Percentiles rank a stretch among this genome's conserved stretches.
These are phyloP conservation scores for Trichoderma orchidacearum DNA, from an alignment of 495 filamentous ascomycete genomes.

Conservation along the genomic window DNA sequence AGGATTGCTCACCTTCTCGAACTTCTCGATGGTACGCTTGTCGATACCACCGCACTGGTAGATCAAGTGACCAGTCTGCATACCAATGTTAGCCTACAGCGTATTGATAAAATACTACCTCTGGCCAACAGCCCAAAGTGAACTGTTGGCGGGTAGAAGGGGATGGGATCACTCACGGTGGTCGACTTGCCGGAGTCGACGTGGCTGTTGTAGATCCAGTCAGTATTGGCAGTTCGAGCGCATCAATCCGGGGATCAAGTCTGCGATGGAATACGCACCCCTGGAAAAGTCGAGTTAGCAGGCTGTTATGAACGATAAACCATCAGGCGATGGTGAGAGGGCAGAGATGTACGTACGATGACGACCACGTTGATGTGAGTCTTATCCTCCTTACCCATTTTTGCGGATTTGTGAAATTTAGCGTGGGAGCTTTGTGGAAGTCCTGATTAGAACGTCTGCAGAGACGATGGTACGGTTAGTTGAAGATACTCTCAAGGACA, in stretches of 20 bases:
- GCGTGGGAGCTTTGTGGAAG: constrained; percentile 4
- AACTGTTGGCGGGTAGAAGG: constrained; percentile 31
- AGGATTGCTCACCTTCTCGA: constrained; percentile 65
- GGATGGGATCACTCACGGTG: constrained; percentile 38
- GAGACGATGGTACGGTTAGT: not conserved
- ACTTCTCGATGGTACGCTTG: constrained; percentile 99
- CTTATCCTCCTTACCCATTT: constrained; percentile 61
- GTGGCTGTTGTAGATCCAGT: constrained; percentile 43
- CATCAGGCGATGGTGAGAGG: not conserved
- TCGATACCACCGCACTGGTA: constrained; percentile 99
- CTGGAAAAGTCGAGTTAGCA: not conserved
- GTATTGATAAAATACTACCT: not conserved
- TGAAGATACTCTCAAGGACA: not conserved
- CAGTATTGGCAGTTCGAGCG: constrained; percentile 4
- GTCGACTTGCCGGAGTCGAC: constrained; percentile 99
- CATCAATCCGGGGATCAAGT: not conserved
- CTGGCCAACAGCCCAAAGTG: not conserved
- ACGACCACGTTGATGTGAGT: constrained; percentile 94
- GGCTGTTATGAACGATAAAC: not conserved
- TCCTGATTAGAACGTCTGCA: constrained; percentile 9
- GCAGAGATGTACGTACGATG: constrained; percentile 37
- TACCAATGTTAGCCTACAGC: constrained; percentile 5
- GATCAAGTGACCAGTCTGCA: constrained; percentile 73
- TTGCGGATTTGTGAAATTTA: constrained; percentile 18
- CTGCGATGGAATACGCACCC: not conserved